Evolutionary conservation across 129 eudicot species (phyloP), one percentile per base, ranked within the genome.

Genomic region (Pseudognaphalium luteoalbum): DNA sequence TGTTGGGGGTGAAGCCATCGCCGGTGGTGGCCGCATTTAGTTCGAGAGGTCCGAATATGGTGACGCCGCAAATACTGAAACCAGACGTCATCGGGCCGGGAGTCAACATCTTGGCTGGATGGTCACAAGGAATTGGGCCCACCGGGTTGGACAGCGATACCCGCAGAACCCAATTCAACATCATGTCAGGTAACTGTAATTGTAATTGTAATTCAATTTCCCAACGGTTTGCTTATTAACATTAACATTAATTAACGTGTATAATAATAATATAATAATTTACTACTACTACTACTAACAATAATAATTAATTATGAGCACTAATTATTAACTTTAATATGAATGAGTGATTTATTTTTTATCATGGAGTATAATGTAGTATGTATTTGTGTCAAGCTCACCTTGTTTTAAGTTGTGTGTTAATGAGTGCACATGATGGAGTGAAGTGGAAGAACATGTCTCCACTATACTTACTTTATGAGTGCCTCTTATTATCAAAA

Each of bases 1-100:
- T 89, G 76, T 77, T 89, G 87, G 78, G 86, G 6, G 93, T 91
- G 10, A 84, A 85, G 77, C 99, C 99, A 65, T 88, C 99, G 37
- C 99, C 99, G 44, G 97, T 91, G 72, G 97, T 94, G 78, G 97
- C 99, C 7, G 97, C 97, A 25, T 89, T 91, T 44, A 91, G 93
- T 69, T 91, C 99, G 0, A 73, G 99, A 54, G 99, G 97, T 60
- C 97, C 99, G 15, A 91, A 91, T 65, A 39, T 78, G 81, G 96
- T 91, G 65, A 89, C 93, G 7, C 90, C 91, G 42, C 81, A 94
- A 84, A 91, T 94, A 35, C 71, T 94, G 87, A 94, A 94, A 86
- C 99, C 99, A 3, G 99, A 94, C 51, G 88, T 91, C 4, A 89
- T 91, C 52, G 99, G 96, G 16, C 99, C 99, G 0, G 99, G 99